phyloP scores from a whole-genome alignment of 2,329 filamentous ascomycete genomes.

The Trichoderma atrobrunneum region DNA sequence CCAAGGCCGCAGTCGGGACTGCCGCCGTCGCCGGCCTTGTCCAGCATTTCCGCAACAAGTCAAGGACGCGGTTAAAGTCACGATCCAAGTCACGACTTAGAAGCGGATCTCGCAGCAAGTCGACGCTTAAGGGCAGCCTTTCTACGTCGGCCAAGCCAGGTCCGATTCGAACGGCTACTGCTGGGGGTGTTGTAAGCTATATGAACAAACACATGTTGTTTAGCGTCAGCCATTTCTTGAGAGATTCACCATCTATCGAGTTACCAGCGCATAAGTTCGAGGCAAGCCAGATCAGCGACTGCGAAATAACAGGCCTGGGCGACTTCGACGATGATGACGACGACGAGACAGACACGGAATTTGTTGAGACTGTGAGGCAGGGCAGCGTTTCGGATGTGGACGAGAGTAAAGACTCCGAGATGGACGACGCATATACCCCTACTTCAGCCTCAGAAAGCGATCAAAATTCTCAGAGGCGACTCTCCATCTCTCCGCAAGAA shows the following conservation, averaged over 20 bases:
- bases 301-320: neutral
- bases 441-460: neutral
- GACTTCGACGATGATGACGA: neutral
- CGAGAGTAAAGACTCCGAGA: neutral
- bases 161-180: neutral
- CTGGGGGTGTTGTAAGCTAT: neutral
- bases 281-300: neutral
- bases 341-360: neutral
- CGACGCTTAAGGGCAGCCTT: constrained; percentile 31
- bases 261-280: neutral
- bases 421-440: neutral
- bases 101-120: constrained; percentile 44
- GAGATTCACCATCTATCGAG: neutral
- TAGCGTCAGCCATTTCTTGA: neutral
- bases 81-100: constrained; percentile 28
- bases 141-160: neutral
- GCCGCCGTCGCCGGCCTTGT: constrained; percentile 57
- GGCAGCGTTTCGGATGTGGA: neutral
- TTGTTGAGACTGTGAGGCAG: neutral
- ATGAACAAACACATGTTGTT: neutral
- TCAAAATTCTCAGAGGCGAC: neutral
- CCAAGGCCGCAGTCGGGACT: constrained; percentile 58
- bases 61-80: constrained; percentile 31
- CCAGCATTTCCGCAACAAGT: constrained; percentile 56
- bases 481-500: neutral